Evolutionary conservation across 805 yeast species (phyloP).

Genomic region (Saccharomycopsis oosterbeekiorum): DNA sequence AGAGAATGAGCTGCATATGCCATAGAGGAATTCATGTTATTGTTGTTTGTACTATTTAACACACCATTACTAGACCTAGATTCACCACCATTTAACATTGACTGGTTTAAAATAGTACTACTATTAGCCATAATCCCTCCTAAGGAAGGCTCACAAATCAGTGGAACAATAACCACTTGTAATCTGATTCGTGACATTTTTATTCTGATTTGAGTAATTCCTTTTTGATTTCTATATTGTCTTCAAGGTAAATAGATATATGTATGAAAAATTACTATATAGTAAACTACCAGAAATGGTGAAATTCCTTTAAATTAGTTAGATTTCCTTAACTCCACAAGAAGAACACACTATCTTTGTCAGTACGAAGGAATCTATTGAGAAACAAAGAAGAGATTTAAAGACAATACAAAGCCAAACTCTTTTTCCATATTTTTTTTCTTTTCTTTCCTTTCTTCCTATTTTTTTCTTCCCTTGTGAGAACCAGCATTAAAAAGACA

Average conservation of each 20-base stretch:
- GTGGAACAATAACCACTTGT: neutral
- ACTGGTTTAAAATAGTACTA: neutral
- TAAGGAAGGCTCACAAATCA: neutral
- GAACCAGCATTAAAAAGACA: neutral
- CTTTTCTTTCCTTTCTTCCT: too few relatives aligned
- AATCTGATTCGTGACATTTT: neutral
- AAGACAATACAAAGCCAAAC: too few relatives aligned
- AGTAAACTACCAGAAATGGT: too few relatives aligned
- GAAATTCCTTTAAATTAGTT: too few relatives aligned
- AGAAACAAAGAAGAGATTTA: too few relatives aligned
- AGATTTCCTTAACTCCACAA: too few relatives aligned
- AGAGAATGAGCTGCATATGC: neutral
- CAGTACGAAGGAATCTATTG: too few relatives aligned
- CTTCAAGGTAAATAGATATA: neutral
- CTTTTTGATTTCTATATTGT: neutral
- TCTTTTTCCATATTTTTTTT: too few relatives aligned
- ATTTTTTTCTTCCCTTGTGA: neutral
- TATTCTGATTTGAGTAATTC: neutral
- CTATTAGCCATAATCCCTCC: neutral
- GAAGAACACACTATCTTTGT: too few relatives aligned
- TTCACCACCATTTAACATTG: neutral
- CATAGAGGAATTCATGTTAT: neutral
- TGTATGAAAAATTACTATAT: neutral
- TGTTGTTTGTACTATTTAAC: neutral
- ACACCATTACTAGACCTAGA: neutral